Conservation (phyloP, 78 protist species). For the Corallochytrium limacisporum region DNA sequence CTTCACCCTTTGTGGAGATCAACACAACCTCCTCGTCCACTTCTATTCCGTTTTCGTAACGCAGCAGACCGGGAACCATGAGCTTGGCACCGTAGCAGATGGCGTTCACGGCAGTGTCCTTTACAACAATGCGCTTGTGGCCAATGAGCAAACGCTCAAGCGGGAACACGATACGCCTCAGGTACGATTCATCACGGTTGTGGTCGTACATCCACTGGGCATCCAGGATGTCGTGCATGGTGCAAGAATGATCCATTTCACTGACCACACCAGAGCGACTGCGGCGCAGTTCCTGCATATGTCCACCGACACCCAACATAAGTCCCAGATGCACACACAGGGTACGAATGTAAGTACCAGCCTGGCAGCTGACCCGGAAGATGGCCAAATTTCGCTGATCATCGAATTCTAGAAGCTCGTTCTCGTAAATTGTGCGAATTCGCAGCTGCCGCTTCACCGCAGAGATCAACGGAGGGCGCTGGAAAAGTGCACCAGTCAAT, state of each 20-base stretch:
- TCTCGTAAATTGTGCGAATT: conserved; percentile 89
- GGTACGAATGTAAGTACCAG: conserved; percentile 99
- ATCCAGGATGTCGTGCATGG: conserved; percentile 99
- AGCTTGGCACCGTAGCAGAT: conserved; percentile 93
- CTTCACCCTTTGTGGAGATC: conserved; percentile 99
- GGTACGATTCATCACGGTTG: conserved; percentile 75
- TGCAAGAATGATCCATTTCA: conserved; percentile 78
- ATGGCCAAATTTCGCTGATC: conserved; percentile 78
- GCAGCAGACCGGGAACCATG: conserved; percentile 96
- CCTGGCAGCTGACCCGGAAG: conserved; percentile 95
- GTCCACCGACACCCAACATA: conserved; percentile 92
- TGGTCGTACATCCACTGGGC: conserved; percentile 88
- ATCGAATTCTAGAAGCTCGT: conserved; percentile 86
- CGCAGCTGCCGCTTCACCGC: conserved; percentile 95
- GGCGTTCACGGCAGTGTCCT: conserved; percentile 98
- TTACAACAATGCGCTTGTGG: conserved; percentile 93
- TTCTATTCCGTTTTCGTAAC: conserved; percentile 82
- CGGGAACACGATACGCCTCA: conserved; percentile 92
- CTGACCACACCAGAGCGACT: conserved; percentile 66
- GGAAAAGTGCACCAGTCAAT: conserved; percentile 97
- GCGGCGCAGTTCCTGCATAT: conserved; percentile 97
- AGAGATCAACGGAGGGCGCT: conserved; percentile 98
- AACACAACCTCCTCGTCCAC: conserved; percentile 91
- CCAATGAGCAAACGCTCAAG: conserved; percentile 80
- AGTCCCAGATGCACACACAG: conserved; percentile 98